Conservation (phyloP, 305 asterid genomes). For the Solanum hybrid region DNA sequence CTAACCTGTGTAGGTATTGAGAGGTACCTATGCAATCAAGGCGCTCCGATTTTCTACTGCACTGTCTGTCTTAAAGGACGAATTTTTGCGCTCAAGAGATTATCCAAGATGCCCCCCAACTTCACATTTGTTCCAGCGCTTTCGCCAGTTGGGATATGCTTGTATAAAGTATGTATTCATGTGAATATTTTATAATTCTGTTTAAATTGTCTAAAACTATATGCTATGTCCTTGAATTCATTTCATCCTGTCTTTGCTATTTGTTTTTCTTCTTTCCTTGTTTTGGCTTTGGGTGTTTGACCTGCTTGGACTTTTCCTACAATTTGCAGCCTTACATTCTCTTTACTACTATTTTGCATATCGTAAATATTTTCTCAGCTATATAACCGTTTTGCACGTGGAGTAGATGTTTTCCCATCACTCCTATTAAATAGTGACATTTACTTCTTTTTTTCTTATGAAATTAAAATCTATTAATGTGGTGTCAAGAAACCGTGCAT, state of each 20-base stretch:
- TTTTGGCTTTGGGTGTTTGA: not conserved
- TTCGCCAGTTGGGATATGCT: conserved; percentile 97
- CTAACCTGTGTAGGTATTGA: conserved; percentile 51
- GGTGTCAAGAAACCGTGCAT: not conserved
- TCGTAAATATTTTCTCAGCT: not conserved
- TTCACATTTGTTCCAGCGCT: conserved; percentile 95
- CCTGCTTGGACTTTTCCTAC: not conserved
- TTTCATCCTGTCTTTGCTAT: not conserved
- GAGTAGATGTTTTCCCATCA: not conserved
- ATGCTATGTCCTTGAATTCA: not conserved
- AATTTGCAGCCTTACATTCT: not conserved
- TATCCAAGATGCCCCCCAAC: conserved; percentile 98
- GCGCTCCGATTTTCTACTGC: conserved; percentile 98
- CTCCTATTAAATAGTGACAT: not conserved
- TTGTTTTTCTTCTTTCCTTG: not conserved
- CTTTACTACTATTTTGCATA: not conserved
- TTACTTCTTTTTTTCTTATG: not conserved
- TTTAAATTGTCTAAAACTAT: not conserved
- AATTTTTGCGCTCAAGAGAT: conserved; percentile 95
- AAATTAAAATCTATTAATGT: not conserved
- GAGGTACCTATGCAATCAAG: conserved; percentile 91
- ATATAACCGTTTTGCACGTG: not conserved
- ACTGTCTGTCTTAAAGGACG: conserved; percentile 87
- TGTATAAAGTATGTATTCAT: conserved; percentile 57
- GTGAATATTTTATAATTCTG: not conserved